Percentiles rank a stretch among this genome's conserved stretches.
These are phyloP conservation scores for Arthroderma sp. DNA, from an alignment of 2,329 filamentous ascomycete genomes.

Conservation along the genomic window DNA sequence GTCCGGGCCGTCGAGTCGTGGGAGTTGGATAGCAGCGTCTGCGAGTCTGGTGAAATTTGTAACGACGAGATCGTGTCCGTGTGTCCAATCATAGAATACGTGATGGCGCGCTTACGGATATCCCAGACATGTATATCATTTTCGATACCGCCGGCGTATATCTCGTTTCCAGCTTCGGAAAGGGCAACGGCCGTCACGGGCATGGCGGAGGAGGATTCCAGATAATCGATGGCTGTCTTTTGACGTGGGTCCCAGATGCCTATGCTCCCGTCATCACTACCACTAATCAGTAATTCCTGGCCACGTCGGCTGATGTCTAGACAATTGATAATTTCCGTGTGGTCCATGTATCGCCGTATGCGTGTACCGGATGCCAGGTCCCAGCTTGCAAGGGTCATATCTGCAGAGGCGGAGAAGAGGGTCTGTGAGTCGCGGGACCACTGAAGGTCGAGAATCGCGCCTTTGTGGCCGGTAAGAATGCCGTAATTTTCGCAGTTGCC, in stretches of 20 bases:
- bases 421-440: slow-evolving; percentile 93
- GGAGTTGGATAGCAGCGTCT: slow-evolving; percentile 77
- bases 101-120: slow-evolving; percentile 74
- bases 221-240: slow-evolving; percentile 76
- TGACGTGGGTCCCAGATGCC: slow-evolving; percentile 92
- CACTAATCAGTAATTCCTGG: slow-evolving; percentile 80
- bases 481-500: slow-evolving; percentile 94
- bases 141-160: slow-evolving; percentile 90
- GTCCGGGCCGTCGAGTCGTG: slow-evolving; percentile 90
- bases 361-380: slow-evolving; percentile 83
- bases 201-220: slow-evolving; percentile 63
- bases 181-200: slow-evolving; percentile 84
- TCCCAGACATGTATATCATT: slow-evolving; percentile 98
- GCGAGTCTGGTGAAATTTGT: slow-evolving; percentile 81
- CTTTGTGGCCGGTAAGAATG: slow-evolving; percentile 74
- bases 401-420: slow-evolving; percentile 83
- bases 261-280: slow-evolving; percentile 85
- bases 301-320: slow-evolving; percentile 81
- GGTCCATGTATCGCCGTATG: slow-evolving; percentile 82
- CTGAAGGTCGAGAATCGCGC: slow-evolving; percentile 80
- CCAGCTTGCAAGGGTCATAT: slow-evolving; percentile 89
- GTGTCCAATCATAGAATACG: slow-evolving; percentile 81
- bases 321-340: slow-evolving; percentile 91
- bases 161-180: slow-evolving; percentile 88
- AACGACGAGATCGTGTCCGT: slow-evolving; percentile 85